These are phyloP conservation scores for Solanum lignicaule DNA, from an alignment of 257 asterid species.

Conservation along the genomic window DNA sequence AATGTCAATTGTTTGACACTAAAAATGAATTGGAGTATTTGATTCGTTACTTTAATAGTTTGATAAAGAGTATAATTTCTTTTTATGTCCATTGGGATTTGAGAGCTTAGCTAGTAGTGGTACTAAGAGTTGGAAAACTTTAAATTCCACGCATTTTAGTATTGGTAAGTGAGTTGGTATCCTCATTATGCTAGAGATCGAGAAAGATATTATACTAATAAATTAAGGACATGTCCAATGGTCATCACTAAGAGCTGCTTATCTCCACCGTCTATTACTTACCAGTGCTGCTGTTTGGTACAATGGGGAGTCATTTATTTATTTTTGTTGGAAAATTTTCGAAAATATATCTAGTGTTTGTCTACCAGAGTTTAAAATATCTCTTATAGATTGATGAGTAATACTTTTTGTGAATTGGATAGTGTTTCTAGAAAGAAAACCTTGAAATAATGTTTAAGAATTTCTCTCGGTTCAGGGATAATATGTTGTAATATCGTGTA, in stretches of 20 bases:
- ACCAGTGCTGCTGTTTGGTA: background rate
- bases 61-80: background rate
- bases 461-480: background rate
- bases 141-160: background rate
- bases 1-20: background rate
- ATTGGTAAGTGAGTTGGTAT: background rate
- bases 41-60: background rate
- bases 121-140: background rate
- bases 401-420: background rate
- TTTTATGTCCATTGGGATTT: background rate
- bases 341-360: background rate
- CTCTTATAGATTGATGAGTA: background rate
- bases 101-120: constrained; percentile 2
- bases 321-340: background rate
- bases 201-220: background rate
- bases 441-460: background rate
- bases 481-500: too few species aligned
- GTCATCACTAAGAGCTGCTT: background rate
- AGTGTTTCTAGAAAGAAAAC: background rate
- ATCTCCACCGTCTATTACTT: background rate
- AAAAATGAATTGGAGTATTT: background rate
- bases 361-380: background rate
- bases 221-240: background rate
- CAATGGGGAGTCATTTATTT: background rate
- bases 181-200: background rate